Conservation (phyloP, 2,329 filamentous ascomycete genomes). For the Aspergillus quadricinctus region DNA sequence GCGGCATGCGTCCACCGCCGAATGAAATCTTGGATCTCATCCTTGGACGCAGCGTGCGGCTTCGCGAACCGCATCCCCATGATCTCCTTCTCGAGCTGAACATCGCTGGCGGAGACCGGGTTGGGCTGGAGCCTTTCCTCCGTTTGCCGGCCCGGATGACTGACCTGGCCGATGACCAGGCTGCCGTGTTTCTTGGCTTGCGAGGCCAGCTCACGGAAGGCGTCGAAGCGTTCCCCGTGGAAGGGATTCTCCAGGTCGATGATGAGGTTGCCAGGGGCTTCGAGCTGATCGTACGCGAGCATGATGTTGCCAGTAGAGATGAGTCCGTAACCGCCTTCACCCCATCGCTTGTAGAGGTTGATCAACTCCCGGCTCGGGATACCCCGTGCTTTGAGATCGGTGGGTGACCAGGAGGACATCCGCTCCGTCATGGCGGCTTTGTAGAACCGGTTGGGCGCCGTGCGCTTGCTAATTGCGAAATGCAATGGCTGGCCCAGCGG, state of each 20-base stretch:
- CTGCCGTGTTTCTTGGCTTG: constrained; percentile 54
- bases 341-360: constrained; percentile 59
- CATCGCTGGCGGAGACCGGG: constrained; percentile 50
- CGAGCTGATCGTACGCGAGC: constrained; percentile 57
- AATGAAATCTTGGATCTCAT: constrained; percentile 50
- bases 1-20: constrained; percentile 59
- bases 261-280: constrained; percentile 55
- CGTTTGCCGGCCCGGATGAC: constrained; percentile 59
- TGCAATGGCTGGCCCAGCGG: constrained; percentile 46
- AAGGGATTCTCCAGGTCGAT: constrained; percentile 51
- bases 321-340: constrained; percentile 52
- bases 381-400: constrained; percentile 49
- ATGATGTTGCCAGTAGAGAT: constrained; percentile 62
- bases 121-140: constrained; percentile 42
- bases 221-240: constrained; percentile 56
- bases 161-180: constrained; percentile 58
- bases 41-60: constrained; percentile 27
- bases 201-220: constrained; percentile 54
- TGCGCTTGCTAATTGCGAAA: constrained; percentile 51
- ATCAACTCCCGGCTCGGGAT: constrained; percentile 51
- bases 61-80: constrained; percentile 33
- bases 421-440: constrained; percentile 66
- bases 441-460: constrained; percentile 61
- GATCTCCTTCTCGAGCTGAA: constrained; percentile 38
- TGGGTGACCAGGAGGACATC: constrained; percentile 57